A percentile compares a stretch with the other conserved stretches of the same genome.
Evolutionary conservation across 345 rosid species (phyloP).

Genomic region (Eucalyptus pauciflora): DNA sequence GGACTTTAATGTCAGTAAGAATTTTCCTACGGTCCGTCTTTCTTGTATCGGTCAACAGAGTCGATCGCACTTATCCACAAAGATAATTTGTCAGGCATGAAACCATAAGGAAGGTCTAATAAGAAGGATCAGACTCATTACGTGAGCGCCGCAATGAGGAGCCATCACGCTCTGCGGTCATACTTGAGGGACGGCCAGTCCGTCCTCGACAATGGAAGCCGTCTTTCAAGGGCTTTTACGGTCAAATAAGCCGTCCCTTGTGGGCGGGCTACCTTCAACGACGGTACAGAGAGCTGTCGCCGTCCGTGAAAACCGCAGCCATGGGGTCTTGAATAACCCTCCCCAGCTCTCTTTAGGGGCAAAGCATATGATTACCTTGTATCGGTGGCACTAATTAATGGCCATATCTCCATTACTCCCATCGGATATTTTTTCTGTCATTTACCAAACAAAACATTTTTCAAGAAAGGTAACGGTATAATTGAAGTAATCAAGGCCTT

Average conservation of each 20-base stretch:
- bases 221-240: background rate
- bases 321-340: background rate
- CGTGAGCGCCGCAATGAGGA: background rate
- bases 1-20: background rate
- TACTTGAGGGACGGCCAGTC: background rate
- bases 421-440: slow-evolving; percentile 23
- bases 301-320: background rate
- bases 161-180: background rate
- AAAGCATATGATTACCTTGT: slow-evolving; percentile 9
- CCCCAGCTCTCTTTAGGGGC: background rate
- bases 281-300: background rate
- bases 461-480: background rate
- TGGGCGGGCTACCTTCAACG: background rate
- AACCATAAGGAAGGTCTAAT: background rate
- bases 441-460: background rate
- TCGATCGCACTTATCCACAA: background rate
- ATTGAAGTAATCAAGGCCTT: background rate
- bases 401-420: slow-evolving; percentile 26
- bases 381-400: slow-evolving; percentile 28
- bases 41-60: background rate
- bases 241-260: background rate
- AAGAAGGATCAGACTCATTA: background rate
- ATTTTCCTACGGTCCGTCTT: background rate
- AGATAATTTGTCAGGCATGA: background rate
- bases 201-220: background rate